phyloP scores from a whole-genome alignment of 1,284 basidiomycete genomes.

The Apiotrichum gracile region DNA sequence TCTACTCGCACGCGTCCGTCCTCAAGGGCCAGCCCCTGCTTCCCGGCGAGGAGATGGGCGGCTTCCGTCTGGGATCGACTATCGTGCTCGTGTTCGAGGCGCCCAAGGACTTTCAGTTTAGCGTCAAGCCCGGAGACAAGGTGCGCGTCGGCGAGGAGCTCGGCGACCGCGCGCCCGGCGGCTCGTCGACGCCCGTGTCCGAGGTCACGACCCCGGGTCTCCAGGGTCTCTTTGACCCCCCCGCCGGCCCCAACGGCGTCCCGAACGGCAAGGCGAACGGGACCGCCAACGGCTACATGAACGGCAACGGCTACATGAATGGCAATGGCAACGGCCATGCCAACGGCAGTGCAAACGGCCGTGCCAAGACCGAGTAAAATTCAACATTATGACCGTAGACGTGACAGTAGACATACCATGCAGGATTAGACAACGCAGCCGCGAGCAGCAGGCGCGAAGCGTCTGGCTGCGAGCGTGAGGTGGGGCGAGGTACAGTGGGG shows the following conservation, averaged over 20 bases:
- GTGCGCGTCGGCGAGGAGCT: slow-evolving; percentile 77
- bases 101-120: slow-evolving; percentile 74
- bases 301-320: too few species aligned
- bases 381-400: too few species aligned
- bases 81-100: slow-evolving; percentile 97
- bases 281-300: too few species aligned
- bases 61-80: slow-evolving; percentile 90
- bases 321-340: neutral
- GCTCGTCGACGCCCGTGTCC: neutral
- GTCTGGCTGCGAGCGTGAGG: too few species aligned
- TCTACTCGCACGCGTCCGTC: slow-evolving; percentile 75
- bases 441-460: too few species aligned
- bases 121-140: slow-evolving; percentile 73
- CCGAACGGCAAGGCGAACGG: neutral
- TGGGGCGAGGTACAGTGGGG: too few species aligned
- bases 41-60: slow-evolving; percentile 92
- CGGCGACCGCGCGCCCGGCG: neutral
- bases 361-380: too few species aligned
- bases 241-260: too few species aligned
- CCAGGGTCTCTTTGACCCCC: too few species aligned
- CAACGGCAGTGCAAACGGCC: neutral
- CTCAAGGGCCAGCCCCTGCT: slow-evolving; percentile 82
- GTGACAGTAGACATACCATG: too few species aligned
- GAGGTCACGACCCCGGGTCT: too few species aligned
- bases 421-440: neutral